Evolutionary conservation across 2,329 filamentous ascomycete genomes (phyloP).

Genomic region (Teratosphaeria gauchensis): DNA sequence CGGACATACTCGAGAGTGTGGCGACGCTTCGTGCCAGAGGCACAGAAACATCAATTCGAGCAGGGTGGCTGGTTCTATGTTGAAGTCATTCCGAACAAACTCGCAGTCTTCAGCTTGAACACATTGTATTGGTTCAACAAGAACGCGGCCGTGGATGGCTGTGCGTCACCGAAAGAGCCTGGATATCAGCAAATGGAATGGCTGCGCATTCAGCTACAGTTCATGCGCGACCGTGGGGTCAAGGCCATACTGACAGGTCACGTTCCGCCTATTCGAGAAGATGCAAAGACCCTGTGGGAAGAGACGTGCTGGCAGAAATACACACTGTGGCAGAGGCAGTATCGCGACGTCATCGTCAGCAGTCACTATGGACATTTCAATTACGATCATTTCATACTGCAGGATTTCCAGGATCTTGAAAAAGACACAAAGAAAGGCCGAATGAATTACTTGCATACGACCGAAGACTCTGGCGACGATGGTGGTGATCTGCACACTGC

Average conservation of each 20-base stretch:
- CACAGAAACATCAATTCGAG: constrained; percentile 81
- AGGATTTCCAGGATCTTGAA: constrained; percentile 71
- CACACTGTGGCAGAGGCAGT: constrained; percentile 79
- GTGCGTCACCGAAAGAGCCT: constrained; percentile 65
- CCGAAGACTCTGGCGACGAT: constrained; percentile 1
- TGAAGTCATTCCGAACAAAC: constrained; percentile 75
- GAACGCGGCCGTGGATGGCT: constrained; percentile 90
- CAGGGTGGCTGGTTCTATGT: constrained; percentile 91
- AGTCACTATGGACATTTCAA: constrained; percentile 95
- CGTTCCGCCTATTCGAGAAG: constrained; percentile 79
- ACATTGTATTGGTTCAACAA: constrained; percentile 83
- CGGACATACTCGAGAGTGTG: constrained; percentile 68
- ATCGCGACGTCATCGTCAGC: constrained; percentile 75
- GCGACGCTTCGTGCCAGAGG: constrained; percentile 80
- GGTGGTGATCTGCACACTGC: constrained; percentile 47
- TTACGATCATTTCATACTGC: constrained; percentile 90
- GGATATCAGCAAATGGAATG: constrained; percentile 95
- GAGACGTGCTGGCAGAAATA: constrained; percentile 99
- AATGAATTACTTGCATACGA: constrained; percentile 22
- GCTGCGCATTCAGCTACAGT: constrained; percentile 79
- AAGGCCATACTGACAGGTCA: constrained; percentile 93
- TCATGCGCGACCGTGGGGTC: constrained; percentile 73
- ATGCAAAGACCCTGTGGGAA: constrained; percentile 81
- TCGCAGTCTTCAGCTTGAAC: constrained; percentile 90
- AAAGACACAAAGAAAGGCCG: constrained; percentile 41